Evolutionary conservation across 768 basidiomycete species (phyloP).

Genomic region (Coprinopsis cinerea): DNA sequence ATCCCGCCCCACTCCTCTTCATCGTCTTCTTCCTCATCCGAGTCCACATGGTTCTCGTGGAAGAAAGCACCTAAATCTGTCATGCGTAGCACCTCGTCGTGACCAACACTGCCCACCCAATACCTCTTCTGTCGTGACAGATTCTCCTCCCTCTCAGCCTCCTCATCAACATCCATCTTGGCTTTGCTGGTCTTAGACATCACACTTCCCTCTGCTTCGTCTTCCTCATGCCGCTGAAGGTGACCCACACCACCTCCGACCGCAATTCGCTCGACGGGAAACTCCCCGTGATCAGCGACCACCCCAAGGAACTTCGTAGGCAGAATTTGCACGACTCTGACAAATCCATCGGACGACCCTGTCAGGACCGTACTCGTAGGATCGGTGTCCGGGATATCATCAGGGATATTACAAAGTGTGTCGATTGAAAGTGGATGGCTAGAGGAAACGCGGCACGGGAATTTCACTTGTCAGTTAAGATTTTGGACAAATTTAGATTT

Average conservation of each 20-base stretch:
- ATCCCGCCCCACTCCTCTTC: constrained; percentile 2
- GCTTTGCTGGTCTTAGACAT: constrained; percentile 13
- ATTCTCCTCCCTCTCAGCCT: constrained; percentile 16
- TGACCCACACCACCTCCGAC: constrained; percentile 40
- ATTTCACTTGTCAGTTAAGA: constrained; percentile 5
- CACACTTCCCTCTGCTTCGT: constrained; percentile 14
- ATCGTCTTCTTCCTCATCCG: constrained; percentile 20
- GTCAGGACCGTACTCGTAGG: constrained; percentile 71
- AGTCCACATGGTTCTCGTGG: constrained; percentile 28
- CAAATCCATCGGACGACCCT: constrained; percentile 87
- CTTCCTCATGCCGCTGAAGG: constrained; percentile 18
- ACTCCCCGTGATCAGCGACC: constrained; percentile 87
- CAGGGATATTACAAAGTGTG: constrained; percentile 70
- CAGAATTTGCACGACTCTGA: constrained; percentile 81
- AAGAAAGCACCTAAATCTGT: constrained; percentile 82
- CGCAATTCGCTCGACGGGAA: constrained; percentile 84
- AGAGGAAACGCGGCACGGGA: constrained; percentile 11
- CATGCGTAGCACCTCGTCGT: constrained; percentile 80
- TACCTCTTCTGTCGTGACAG: constrained; percentile 28
- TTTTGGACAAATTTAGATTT: not conserved
- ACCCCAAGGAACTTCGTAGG: constrained; percentile 89
- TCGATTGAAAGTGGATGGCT: constrained; percentile 93
- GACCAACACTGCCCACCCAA: constrained; percentile 92
- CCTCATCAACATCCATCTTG: constrained; percentile 14
- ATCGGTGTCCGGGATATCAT: constrained; percentile 53